Base-by-base conservation (phyloP, 805 yeast genomes). In the Clavispora carvajalis region DNA sequence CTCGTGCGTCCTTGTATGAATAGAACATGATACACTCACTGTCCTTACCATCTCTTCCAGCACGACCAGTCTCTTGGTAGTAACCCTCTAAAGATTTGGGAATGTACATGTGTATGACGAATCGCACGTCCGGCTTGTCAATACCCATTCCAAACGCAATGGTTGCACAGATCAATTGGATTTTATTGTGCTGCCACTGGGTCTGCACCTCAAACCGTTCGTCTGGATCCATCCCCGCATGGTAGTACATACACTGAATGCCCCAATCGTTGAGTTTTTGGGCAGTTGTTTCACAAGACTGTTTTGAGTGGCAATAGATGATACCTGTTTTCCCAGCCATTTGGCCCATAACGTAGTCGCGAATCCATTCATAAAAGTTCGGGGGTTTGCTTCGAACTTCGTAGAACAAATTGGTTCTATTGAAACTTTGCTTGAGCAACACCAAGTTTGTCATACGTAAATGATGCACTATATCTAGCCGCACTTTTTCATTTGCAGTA, bases 71-170 rank as follows among this genome's bases (percentile, higher is more conserved):
- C 59, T 93, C 99, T 62, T 93, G 99, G 55, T 93, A 93, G 60
- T 93, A 93, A 0, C 97, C 98, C 63, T 93, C 99, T 48, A 93
- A 68, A 39, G 88, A 86, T 53, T 96, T 69, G 0, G 99, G 97
- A 19, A 93, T 65, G 5, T 93, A 85, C 47, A 83, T 72, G 63
- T 93, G 99, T 31, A 87, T 79, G 3, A 93, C 98, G 66, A 74
- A 90, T 35, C 99, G 69, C 10, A 93, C 99, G 62, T 93, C 95
- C 0, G 96, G 85, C 59, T 93, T 93, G 63, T 93, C 99, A 41
- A 93, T 91, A 36, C 99, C 99, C 99, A 93, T 93, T 21, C 99
- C 99, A 71, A 93, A 93, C 0, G 99, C 99, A 53, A 93, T 85
- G 0, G 99, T 93, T 0, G 99, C 99, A 66, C 97, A 91, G 11